Evolutionary conservation across 371 early-diverging fungal species (phyloP).

Genomic region (Conidiobolus incongruus): DNA sequence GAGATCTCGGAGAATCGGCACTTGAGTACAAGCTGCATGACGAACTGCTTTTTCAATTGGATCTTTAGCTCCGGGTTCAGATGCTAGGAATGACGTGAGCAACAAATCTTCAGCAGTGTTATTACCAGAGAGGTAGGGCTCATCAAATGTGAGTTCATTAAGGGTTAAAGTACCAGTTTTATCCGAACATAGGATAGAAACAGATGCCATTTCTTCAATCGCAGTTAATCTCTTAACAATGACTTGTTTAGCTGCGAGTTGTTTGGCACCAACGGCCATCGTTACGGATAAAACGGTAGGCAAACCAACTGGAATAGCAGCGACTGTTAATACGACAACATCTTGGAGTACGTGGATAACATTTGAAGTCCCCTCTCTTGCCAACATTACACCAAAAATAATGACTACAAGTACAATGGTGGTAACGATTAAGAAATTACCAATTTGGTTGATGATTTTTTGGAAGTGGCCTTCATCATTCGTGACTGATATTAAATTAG

Average conservation of each 20-base stretch:
- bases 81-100: conserved; percentile 59
- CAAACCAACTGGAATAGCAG: conserved; percentile 91
- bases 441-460: conserved; percentile 75
- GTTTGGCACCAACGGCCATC: conserved; percentile 86
- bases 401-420: conserved; percentile 60
- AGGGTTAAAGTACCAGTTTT: conserved; percentile 93
- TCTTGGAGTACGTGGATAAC: conserved; percentile 36
- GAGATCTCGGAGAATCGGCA: conserved; percentile 30
- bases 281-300: conserved; percentile 94
- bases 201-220: conserved; percentile 85
- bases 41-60: conserved; percentile 84
- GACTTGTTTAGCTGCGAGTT: conserved; percentile 78
- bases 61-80: conserved; percentile 76
- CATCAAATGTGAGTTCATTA: conserved; percentile 75
- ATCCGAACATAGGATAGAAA: conserved; percentile 84
- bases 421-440: conserved; percentile 72
- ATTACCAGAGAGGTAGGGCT: conserved; percentile 50
- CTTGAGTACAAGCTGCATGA: conserved; percentile 47
- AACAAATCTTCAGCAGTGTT: conserved; percentile 65
- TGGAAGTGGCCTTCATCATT: conserved; percentile 70
- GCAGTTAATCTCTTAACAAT: conserved; percentile 88
- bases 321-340: conserved; percentile 79
- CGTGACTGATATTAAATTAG: conserved; percentile 64
- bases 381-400: conserved; percentile 47
- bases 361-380: conserved; percentile 10